Base-by-base conservation (phyloP, 768 basidiomycete genomes). In the Russula dissimulans region DNA sequence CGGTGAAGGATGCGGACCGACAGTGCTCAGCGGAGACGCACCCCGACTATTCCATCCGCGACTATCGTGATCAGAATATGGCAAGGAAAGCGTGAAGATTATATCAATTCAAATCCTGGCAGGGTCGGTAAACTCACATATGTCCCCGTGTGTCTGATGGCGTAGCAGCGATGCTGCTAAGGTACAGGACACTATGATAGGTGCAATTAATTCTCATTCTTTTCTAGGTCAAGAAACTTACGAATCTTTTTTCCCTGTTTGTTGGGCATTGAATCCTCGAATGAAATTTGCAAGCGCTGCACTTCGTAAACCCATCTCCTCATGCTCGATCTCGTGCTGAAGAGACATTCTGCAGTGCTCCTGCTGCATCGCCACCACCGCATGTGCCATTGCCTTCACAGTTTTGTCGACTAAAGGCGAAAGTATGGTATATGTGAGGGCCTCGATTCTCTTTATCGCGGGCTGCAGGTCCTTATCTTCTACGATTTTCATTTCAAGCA, bases 281-380 rank as follows among this genome's bases (percentile, higher is more conserved):
- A 63, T 53, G 7, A 62, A 63, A 22, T 26, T 45, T 12, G 9
- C 17, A n/a, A 55, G 55, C 12, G 15, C 41, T n/a, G 41, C 38
- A 3, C 17, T 18, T 10, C 7, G 53, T 4, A 5, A n/a, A 2
- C 46, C 29, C 10, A 32, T 57, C 41, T 41, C 32, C 1, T 66
- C 49, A 17, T n/a, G 36, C 22, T 57, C 43, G 22, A 56, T 22
- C 17, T 63, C 54, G 10, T 26, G 47, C 1, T 38, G 31, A 17
- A 68, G 45, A n/a, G 18, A 17, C 10, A 22, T 45, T 9, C n/a
- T 53, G 15, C 54, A 43, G 3, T 46, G 38, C 0, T 58, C 58
- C 15, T 57, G 49, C 15, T 65, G 65, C 26, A 62, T 57, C 3
- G 38, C 26, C 26, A 31, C 22, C 14, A 61, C 63, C 5, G 54